phyloP scores from a whole-genome alignment of 345 rosid genomes.

The Schrenkiella parvula region DNA sequence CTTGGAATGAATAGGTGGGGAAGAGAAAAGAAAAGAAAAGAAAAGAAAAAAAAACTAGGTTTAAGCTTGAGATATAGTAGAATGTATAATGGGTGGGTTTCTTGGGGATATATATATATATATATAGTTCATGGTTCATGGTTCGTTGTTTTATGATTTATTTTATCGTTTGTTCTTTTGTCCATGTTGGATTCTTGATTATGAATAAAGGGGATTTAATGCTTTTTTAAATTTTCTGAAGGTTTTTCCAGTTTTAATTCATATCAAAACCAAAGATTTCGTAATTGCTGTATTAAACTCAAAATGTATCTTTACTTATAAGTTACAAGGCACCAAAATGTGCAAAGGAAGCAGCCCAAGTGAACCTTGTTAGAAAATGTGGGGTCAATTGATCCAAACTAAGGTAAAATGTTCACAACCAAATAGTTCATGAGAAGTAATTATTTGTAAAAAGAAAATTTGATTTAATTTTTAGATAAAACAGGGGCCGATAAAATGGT shows the following conservation, averaged over 20 bases:
- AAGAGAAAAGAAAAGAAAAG: not conserved
- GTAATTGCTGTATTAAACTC: not conserved
- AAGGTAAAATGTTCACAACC: too few relatives aligned
- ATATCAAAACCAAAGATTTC: not conserved
- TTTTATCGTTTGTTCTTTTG: slow-evolving; percentile 26
- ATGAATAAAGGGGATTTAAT: slow-evolving; percentile 11
- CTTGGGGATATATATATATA: slow-evolving; percentile 19
- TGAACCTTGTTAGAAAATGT: not conserved
- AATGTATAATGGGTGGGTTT: slow-evolving; percentile 25
- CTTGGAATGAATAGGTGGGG: not conserved
- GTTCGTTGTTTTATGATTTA: slow-evolving; percentile 28
- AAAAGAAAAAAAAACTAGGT: slow-evolving; percentile 1
- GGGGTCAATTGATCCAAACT: too few relatives aligned
- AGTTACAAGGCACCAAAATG: not conserved
- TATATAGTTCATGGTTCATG: not conserved
- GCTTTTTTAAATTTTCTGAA: not conserved
- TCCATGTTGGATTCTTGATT: slow-evolving; percentile 21
- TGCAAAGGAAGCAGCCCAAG: not conserved
- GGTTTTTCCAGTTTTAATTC: not conserved
- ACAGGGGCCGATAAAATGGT: too few relatives aligned
- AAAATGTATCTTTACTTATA: not conserved
- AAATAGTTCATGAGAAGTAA: too few relatives aligned
- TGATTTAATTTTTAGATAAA: too few relatives aligned
- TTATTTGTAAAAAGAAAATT: too few relatives aligned
- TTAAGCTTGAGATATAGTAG: slow-evolving; percentile 29